A percentile compares a stretch with the other conserved stretches of the same genome.
These are phyloP conservation scores for Alternaria infectoria DNA, from an alignment of 2,329 filamentous ascomycete genomes.

Conservation along the genomic window DNA sequence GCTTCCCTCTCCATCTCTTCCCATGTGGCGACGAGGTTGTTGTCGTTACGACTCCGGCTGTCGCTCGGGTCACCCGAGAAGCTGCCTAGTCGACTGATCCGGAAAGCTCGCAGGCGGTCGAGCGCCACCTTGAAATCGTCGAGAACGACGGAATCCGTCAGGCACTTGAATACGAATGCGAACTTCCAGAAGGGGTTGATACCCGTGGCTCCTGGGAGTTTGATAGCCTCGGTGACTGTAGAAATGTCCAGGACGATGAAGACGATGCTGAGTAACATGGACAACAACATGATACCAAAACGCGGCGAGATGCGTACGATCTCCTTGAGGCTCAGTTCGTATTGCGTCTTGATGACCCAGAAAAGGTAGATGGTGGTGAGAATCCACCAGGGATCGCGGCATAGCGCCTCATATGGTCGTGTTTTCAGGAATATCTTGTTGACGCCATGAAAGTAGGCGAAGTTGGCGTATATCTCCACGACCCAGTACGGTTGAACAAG, in stretches of 20 bases:
- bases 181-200: conserved; percentile 72
- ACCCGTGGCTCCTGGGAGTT: conserved; percentile 53
- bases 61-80: conserved; percentile 46
- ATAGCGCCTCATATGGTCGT: conserved; percentile 65
- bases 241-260: conserved; percentile 69
- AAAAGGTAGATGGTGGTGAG: conserved; percentile 66
- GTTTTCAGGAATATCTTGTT: conserved; percentile 61
- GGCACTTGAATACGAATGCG: conserved; percentile 69
- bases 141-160: conserved; percentile 70
- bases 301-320: conserved; percentile 67
- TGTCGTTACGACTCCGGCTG: conserved; percentile 38
- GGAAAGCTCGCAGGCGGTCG: conserved; percentile 55
- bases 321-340: conserved; percentile 64
- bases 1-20: conserved; percentile 43
- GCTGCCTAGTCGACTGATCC: conserved; percentile 49
- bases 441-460: conserved; percentile 66
- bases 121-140: conserved; percentile 71
- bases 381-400: conserved; percentile 73
- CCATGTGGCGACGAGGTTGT: conserved; percentile 41
- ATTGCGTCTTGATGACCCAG: conserved; percentile 67
- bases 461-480: conserved; percentile 69
- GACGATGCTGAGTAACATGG: conserved; percentile 66
- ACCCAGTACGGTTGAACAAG: conserved; percentile 69
- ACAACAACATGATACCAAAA: conserved; percentile 66
- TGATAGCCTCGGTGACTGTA: conserved; percentile 61